These are phyloP conservation scores for Leishmania guyanensis DNA, from an alignment of 208 protist species.

Conservation along the genomic window DNA sequence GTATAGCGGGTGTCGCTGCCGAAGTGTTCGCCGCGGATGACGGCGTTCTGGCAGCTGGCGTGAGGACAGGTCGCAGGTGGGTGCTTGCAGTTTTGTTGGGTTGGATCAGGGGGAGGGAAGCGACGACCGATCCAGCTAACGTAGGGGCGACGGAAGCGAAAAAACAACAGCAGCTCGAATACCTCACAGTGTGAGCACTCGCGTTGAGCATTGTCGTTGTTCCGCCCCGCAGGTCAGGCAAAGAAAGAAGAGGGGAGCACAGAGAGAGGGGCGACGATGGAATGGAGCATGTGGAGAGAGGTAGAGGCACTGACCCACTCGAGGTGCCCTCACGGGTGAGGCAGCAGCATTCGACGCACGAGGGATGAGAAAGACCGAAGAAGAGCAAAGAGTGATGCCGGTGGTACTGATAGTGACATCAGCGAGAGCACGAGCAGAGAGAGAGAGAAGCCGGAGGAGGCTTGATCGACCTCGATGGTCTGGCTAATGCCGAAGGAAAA, in stretches of 20 bases:
- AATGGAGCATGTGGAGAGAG: background rate
- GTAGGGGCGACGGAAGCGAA: background rate
- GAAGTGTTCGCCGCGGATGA: too few relatives aligned
- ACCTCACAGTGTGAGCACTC: background rate
- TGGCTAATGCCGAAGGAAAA: background rate
- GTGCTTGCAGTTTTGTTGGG: background rate
- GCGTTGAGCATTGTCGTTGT: background rate
- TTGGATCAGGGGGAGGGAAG: background rate
- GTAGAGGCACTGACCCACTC: background rate
- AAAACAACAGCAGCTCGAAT: background rate
- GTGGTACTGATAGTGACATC: background rate
- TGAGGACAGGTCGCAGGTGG: background rate
- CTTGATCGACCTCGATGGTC: background rate
- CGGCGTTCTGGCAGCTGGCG: background rate
- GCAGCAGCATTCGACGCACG: background rate
- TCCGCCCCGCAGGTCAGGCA: background rate
- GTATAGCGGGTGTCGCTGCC: too few relatives aligned
- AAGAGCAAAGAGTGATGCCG: background rate
- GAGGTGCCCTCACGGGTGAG: background rate
- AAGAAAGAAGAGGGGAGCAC: background rate
- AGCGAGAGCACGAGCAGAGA: background rate
- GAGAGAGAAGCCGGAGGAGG: background rate
- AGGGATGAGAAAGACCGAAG: background rate
- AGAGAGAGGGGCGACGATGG: background rate
- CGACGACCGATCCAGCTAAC: background rate